These are phyloP conservation scores for Eragrostis tef DNA, from an alignment of 202 grass and related monocot genomes.

Conservation along the genomic window DNA sequence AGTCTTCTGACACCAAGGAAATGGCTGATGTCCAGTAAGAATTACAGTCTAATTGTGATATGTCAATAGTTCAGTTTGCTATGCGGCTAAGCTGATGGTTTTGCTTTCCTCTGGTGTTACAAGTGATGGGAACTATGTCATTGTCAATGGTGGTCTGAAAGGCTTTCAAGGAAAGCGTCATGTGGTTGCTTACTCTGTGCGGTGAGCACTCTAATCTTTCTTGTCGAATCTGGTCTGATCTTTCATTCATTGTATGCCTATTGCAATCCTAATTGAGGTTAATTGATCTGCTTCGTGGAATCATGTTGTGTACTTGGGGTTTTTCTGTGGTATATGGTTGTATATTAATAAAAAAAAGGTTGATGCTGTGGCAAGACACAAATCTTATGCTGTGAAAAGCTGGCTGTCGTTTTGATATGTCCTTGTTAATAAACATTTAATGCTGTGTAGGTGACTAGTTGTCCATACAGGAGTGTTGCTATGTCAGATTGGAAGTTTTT, in stretches of 20 bases:
- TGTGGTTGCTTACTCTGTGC: conserved; percentile 68
- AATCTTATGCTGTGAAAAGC: background rate
- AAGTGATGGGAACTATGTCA: conserved; percentile 79
- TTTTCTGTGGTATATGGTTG: background rate
- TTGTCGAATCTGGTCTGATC: background rate
- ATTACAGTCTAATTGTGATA: conserved; percentile 11
- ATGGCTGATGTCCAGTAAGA: conserved; percentile 73
- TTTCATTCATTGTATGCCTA: background rate
- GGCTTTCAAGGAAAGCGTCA: conserved; percentile 88
- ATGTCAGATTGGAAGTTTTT: conserved; percentile 15
- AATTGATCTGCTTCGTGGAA: conserved; percentile 6
- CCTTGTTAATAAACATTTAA: conserved; percentile 14
- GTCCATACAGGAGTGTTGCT: background rate
- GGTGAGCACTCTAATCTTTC: conserved; percentile 58
- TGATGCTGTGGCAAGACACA: conserved; percentile 4
- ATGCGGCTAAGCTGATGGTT: conserved; percentile 10
- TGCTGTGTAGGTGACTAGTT: background rate
- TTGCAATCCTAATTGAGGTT: background rate
- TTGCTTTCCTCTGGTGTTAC: conserved; percentile 38
- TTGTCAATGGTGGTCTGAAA: conserved; percentile 80
- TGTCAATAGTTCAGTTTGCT: conserved; percentile 16
- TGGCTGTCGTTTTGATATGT: background rate
- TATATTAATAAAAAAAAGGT: conserved; percentile 13
- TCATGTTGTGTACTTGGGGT: background rate
- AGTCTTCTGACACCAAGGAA: conserved; percentile 69